A percentile compares a stretch with the other conserved stretches of the same genome.
Conservation (phyloP, 345 rosid species). For the Eucalyptus melliodora region DNA sequence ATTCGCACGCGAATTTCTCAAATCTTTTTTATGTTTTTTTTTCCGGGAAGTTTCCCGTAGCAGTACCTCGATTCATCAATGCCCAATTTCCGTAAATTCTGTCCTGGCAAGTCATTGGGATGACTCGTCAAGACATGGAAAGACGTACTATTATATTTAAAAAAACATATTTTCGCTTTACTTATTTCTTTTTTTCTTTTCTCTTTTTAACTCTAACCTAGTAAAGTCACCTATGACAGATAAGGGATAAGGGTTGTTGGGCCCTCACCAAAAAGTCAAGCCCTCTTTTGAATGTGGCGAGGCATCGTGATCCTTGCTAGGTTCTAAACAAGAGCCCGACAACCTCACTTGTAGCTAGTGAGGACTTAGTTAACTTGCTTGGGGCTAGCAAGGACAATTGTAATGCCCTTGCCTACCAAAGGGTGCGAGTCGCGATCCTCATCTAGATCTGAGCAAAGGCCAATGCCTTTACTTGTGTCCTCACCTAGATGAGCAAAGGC, state of each 20-base stretch:
- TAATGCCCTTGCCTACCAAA: rapidly evolving
- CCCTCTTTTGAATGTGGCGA: not conserved
- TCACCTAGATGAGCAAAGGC: no score
- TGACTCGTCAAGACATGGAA: not conserved
- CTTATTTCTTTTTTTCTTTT: rapidly evolving
- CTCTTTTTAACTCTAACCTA: no score
- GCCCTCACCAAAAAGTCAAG: not conserved
- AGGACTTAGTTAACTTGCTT: rapidly evolving
- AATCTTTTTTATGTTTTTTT: no score
- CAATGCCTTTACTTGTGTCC: no score
- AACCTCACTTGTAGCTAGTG: rapidly evolving
- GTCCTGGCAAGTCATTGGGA: not conserved
- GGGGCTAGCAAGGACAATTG: rapidly evolving
- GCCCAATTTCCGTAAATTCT: not conserved
- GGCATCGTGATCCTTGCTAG: not conserved
- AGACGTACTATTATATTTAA: not conserved
- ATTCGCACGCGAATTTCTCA: not conserved
- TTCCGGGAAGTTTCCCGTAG: not conserved
- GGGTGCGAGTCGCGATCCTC: rapidly evolving
- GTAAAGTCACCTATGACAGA: rapidly evolving
- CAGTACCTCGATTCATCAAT: not conserved
- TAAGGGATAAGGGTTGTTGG: rapidly evolving
- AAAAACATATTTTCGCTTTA: no score
- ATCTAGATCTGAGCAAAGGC: no score
- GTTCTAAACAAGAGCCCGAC: rapidly evolving